Evolutionary conservation across 2,329 filamentous ascomycete genomes (phyloP).

Genomic region (Cytospora piceae): DNA sequence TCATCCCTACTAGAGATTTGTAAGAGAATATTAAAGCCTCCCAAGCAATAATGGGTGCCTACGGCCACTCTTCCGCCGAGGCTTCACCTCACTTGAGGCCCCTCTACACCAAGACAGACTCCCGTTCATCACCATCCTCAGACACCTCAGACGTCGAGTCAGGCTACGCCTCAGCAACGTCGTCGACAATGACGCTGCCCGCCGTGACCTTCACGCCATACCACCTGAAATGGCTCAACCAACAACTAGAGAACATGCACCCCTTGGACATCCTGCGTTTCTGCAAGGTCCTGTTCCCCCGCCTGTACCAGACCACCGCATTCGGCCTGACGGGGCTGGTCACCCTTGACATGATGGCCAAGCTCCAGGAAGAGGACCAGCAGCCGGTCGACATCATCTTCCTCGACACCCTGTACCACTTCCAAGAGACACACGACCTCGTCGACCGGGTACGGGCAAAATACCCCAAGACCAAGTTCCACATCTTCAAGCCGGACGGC

Average conservation of each 20-base stretch:
- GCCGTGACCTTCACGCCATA: slow-evolving; percentile 83
- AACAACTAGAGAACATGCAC: slow-evolving; percentile 83
- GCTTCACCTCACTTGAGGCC: slow-evolving; percentile 43
- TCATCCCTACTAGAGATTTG: slow-evolving; percentile 11
- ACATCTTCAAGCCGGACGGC: slow-evolving; percentile 87
- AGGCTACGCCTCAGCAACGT: slow-evolving; percentile 74
- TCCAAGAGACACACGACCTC: slow-evolving; percentile 74
- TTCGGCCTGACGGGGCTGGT: slow-evolving; percentile 82
- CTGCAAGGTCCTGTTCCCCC: slow-evolving; percentile 87
- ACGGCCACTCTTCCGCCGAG: slow-evolving; percentile 41
- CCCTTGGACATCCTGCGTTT: slow-evolving; percentile 91
- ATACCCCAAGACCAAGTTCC: slow-evolving; percentile 80
- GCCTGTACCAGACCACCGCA: slow-evolving; percentile 84
- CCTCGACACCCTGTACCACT: slow-evolving; percentile 84
- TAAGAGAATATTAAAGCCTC: slow-evolving; percentile 1
- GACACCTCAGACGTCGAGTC: slow-evolving; percentile 64
- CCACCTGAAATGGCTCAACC: slow-evolving; percentile 89
- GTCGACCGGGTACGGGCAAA: slow-evolving; percentile 73
- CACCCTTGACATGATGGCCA: slow-evolving; percentile 83
- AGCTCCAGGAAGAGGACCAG: slow-evolving; percentile 65
- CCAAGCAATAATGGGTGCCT: slow-evolving; percentile 23
- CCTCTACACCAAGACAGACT: slow-evolving; percentile 44
- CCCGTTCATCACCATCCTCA: slow-evolving; percentile 38
- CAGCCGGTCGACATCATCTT: slow-evolving; percentile 72
- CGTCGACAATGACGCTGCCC: slow-evolving; percentile 68